phyloP scores from a whole-genome alignment of 768 basidiomycete species.

The Boletus subparvulus region DNA sequence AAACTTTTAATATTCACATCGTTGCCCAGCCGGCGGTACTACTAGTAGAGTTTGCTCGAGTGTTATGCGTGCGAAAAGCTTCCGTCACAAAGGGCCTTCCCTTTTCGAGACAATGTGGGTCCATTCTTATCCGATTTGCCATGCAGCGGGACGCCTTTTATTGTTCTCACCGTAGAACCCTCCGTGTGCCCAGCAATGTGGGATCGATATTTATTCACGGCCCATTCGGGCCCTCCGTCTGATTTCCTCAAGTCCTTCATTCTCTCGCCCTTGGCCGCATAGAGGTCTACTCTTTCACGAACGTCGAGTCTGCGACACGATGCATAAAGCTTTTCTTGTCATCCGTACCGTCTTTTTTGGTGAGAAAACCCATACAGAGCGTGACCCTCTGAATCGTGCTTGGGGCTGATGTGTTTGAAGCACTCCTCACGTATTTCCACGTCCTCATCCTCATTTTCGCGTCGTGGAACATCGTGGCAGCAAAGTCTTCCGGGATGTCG shows the following conservation, averaged over 20 bases:
- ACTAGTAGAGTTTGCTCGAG: no score
- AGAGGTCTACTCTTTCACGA: slow-evolving; percentile 14
- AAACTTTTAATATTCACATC: no score
- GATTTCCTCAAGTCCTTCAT: background rate
- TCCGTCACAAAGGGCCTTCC: slow-evolving; percentile 6
- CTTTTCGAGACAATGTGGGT: slow-evolving; percentile 27
- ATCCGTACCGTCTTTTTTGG: slow-evolving; percentile 59
- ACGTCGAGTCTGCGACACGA: slow-evolving; percentile 18
- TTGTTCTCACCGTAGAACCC: slow-evolving; percentile 15
- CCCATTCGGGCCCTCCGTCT: background rate
- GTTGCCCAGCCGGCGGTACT: no score
- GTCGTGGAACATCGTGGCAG: slow-evolving; percentile 53
- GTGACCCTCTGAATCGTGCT: background rate
- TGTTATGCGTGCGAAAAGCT: background rate
- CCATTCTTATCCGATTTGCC: slow-evolving; percentile 13
- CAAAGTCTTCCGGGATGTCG: slow-evolving; percentile 33
- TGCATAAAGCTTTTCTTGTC: slow-evolving; percentile 56
- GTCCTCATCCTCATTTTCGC: slow-evolving; percentile 55
- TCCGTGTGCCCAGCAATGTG: slow-evolving; percentile 5
- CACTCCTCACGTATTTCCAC: slow-evolving; percentile 50
- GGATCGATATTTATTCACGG: slow-evolving; percentile 13
- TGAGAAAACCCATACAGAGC: slow-evolving; percentile 29
- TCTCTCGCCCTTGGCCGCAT: background rate
- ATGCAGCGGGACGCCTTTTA: slow-evolving; percentile 5
- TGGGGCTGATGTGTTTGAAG: slow-evolving; percentile 14